Evolutionary conservation across 2,329 filamentous ascomycete species (phyloP).

Genomic region (Monilinia fructicola): DNA sequence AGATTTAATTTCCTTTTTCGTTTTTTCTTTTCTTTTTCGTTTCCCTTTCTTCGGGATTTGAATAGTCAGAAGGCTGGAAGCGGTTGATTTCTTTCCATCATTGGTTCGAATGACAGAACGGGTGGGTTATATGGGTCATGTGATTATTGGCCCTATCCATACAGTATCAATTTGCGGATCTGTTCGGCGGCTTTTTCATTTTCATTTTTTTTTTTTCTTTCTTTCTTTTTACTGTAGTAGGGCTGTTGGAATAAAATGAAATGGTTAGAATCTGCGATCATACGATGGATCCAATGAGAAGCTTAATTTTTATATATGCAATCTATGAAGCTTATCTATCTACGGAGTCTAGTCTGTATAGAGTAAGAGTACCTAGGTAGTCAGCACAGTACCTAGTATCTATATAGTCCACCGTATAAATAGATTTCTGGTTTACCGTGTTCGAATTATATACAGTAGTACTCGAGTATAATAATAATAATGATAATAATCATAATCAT

Average conservation of each 20-base stretch:
- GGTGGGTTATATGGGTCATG: too few species aligned
- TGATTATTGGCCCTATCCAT: slow-evolving; percentile 5
- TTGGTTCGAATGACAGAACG: slow-evolving; percentile 1
- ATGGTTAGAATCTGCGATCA: neutral
- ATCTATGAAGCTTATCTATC: neutral
- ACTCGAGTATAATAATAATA: too few species aligned
- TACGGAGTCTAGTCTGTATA: too few species aligned
- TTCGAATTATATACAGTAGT: too few species aligned
- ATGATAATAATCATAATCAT: too few species aligned
- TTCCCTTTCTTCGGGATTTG: neutral
- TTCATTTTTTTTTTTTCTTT: too few species aligned
- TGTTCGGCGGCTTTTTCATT: too few species aligned
- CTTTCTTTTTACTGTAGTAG: neutral
- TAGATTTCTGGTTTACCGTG: too few species aligned
- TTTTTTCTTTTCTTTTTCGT: neutral
- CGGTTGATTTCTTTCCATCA: neutral
- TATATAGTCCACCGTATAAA: too few species aligned
- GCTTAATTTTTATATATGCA: neutral
- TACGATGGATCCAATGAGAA: neutral
- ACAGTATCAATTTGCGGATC: neutral
- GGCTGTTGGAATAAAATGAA: neutral
- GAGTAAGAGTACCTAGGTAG: too few species aligned
- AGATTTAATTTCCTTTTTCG: slow-evolving; percentile 8
- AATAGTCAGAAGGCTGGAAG: slow-evolving; percentile 16
- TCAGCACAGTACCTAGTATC: too few species aligned